Percentiles rank a stretch among this genome's conserved stretches.
Conservation (phyloP, 1,284 basidiomycete species). For the Malassezia globosa region DNA sequence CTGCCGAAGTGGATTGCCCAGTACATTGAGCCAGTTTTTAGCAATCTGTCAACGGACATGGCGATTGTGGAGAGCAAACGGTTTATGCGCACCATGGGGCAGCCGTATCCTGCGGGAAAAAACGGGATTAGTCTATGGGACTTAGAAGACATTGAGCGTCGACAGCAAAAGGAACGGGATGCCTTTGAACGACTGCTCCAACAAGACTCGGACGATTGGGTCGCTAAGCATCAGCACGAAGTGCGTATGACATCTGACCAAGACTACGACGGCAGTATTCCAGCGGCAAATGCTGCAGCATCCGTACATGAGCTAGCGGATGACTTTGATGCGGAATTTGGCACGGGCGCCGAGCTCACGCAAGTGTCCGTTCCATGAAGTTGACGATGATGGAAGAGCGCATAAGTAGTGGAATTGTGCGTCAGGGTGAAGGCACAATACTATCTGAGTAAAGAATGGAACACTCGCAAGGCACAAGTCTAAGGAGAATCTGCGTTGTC, state of each 20-base stretch:
- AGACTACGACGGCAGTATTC: slow-evolving; percentile 6
- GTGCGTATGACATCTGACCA: slow-evolving; percentile 17
- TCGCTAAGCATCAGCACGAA: slow-evolving; percentile 18
- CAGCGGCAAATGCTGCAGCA: too few relatives aligned
- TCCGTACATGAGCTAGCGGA: slow-evolving; percentile 16
- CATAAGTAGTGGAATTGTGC: too few relatives aligned
- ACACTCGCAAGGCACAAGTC: too few relatives aligned
- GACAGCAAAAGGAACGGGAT: slow-evolving; percentile 64
- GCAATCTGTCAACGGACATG: slow-evolving; percentile 97
- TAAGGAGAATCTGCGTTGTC: too few relatives aligned
- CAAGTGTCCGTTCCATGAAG: slow-evolving; percentile 1
- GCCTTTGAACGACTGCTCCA: slow-evolving; percentile 37
- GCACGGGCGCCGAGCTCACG: slow-evolving; percentile 16
- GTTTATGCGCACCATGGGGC: slow-evolving; percentile 95
- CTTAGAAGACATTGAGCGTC: slow-evolving; percentile 67
- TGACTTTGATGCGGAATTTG: slow-evolving; percentile 35
- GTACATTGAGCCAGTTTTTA: slow-evolving; percentile 83
- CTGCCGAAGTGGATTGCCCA: slow-evolving; percentile 98
- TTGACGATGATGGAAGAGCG: too few relatives aligned
- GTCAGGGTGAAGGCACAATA: too few relatives aligned
- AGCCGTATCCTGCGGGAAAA: slow-evolving; percentile 75
- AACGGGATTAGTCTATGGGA: slow-evolving; percentile 93
- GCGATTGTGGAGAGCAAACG: slow-evolving; percentile 86
- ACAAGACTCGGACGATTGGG: slow-evolving; percentile 23
- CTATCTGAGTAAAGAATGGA: too few relatives aligned